Base-by-base conservation (phyloP, 495 filamentous ascomycete genomes). In the Neurospora cerealis region DNA sequence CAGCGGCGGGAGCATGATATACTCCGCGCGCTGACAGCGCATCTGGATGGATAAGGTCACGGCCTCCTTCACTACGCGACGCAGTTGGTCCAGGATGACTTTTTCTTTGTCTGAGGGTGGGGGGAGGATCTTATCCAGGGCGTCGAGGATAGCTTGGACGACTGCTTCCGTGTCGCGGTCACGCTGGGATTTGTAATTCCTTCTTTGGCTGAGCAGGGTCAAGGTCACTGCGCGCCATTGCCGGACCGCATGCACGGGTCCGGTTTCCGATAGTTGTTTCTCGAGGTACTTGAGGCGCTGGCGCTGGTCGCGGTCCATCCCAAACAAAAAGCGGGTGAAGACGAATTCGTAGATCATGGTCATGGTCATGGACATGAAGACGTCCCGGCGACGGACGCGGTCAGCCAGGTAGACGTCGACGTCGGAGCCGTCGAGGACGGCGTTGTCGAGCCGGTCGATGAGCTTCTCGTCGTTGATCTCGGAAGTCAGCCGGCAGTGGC, bases 321-420 rank as follows among this genome's bases (percentile, higher is more conserved):
- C 96, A 79, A 99, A 98, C 42, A 99, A 89, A 79, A 98, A 99
- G 72, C 96, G 91, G 13, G 94, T 97, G 81, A 99, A 99, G 79
- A 99, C 90, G 78, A 93, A 97, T 80, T 98, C 95, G 93, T 94
- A 98, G 42, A 98, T 89, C 93, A 99, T 97, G 62, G 90, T 94
- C 94, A 98, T 98, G 75, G 94, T 91, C 76, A 98, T 92, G 34
- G 93, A 94, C 92, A 97, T 97, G 84, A 98, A 96, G 41, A 98
- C 91, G 83, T 97, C 93, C 42, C 94, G 89, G 70, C 96, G 90
- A 73, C 88, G 89, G 71, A 96, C 91, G 60, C 96, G 91, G 79
- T 98, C 96, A 74, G 86, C 87, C 15, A 99, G 89, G 79, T 95
- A 94, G 70, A 83, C 83, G 77, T 98, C 93, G 32, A 95, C 93